phyloP scores from a whole-genome alignment of 1,139 yeast species.

The Blastobotrys apis region DNA sequence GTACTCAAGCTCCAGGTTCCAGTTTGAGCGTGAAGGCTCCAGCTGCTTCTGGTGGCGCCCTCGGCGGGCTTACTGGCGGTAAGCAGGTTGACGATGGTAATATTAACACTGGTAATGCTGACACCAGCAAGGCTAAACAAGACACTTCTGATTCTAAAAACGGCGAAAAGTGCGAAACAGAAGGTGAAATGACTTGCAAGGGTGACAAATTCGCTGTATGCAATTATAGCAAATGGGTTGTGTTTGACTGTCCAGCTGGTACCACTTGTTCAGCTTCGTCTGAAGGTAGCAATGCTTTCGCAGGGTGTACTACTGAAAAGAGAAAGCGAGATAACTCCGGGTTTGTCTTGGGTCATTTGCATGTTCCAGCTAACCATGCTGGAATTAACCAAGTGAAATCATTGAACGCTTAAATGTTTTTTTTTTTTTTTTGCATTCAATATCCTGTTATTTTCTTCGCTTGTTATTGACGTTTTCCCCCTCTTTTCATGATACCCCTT shows the following conservation, averaged over 20 bases:
- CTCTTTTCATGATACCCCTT: not conserved
- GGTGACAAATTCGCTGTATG: constrained; percentile 52
- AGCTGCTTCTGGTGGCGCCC: constrained; percentile 9
- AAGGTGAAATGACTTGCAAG: constrained; percentile 49
- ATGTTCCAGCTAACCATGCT: not conserved
- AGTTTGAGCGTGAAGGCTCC: not conserved
- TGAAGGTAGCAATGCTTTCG: constrained; percentile 28
- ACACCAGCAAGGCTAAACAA: constrained; percentile 1
- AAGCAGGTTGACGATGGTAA: constrained; percentile 5
- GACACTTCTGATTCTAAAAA: constrained; percentile 14
- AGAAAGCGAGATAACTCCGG: not conserved
- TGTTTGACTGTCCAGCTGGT: constrained; percentile 51
- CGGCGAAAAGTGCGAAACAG: constrained; percentile 37
- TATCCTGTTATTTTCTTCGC: not conserved
- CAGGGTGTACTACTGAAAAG: constrained; percentile 26
- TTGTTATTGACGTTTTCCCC: not conserved
- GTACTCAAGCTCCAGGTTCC: constrained; percentile 13
- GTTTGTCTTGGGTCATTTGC: not conserved
- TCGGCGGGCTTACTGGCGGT: constrained; percentile 9
- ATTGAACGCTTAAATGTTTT: not conserved
- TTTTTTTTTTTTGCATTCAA: not conserved
- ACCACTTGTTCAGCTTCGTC: constrained; percentile 54
- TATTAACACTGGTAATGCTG: not conserved
- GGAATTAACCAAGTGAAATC: not conserved
- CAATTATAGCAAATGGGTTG: constrained; percentile 52